Conservation (phyloP, 331 rosid species). For the Acacia concinna region DNA sequence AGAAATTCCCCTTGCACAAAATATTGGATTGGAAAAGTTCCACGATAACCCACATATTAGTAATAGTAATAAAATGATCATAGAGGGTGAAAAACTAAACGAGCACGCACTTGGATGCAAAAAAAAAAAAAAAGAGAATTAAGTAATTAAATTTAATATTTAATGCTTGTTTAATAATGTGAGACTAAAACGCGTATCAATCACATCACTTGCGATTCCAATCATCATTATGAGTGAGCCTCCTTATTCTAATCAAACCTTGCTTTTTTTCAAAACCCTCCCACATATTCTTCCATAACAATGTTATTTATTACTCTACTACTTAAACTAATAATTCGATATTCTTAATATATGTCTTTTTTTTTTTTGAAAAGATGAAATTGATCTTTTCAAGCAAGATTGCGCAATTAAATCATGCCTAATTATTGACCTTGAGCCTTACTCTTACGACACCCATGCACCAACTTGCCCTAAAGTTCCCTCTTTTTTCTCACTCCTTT, state of each 20-base stretch:
- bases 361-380: not conserved
- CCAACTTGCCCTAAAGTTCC: slow-evolving; percentile 28
- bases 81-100: not conserved
- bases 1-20: no score
- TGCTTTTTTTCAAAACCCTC: not conserved
- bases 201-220: not conserved
- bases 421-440: slow-evolving; percentile 24
- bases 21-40: no score
- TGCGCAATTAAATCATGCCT: slow-evolving; percentile 19
- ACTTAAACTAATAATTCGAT: not conserved
- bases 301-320: not conserved
- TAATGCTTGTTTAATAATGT: not conserved
- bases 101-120: slow-evolving; percentile 8
- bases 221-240: not conserved
- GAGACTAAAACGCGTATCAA: slow-evolving; percentile 4
- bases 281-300: not conserved
- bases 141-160: no score
- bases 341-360: no score
- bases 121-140: no score
- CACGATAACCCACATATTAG: no score
- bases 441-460: slow-evolving; percentile 16
- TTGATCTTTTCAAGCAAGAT: not conserved
- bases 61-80: not conserved
- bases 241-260: slow-evolving; percentile 15
- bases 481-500: slow-evolving; percentile 3